Base-by-base conservation (phyloP, 1,139 yeast genomes). In the Diutina sp. region DNA sequence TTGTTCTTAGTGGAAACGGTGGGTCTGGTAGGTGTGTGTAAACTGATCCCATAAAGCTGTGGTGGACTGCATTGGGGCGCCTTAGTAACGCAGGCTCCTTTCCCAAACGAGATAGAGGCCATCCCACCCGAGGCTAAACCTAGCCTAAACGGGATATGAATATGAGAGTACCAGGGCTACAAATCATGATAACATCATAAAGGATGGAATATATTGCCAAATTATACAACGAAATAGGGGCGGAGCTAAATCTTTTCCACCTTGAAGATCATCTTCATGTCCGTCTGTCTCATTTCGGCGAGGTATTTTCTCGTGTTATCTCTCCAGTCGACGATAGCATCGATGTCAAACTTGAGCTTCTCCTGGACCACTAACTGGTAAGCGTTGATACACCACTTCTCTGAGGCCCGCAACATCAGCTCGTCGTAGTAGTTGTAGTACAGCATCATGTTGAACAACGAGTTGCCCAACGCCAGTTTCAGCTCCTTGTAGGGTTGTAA, bases 281-380 rank as follows among this genome's bases (percentile, higher is more conserved):
- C 80, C n/a, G 62, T 64, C 25, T 59, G 65, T 54, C 66, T 66
- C 58, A 76, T 62, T 16, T 60, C 59, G 25, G 64, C 66, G 44
- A 73, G 65, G 53, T 64, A 61, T 18, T 63, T 58, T 56, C 67
- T 68, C 61, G 68, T 72, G 53, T 69, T 66, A 54, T 67, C 66
- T 60, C 78, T 65, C 80, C 80, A 76, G 61, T 76, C 80, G 16
- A 65, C 56, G 52, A 63, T 66, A 18, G 63, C 64, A 59, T 72
- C 75, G 48, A 75, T 63, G 50, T 64, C 64, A 56, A 73, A 69
- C 60, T 67, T 69, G 55, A 76, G 59, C 58, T 68, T 68, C 14
- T 68, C 67, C 3, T 63, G 63, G 35, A 69, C 58, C 8, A 74
- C 60, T 52, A 72, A 58, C 16, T 62, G 60, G 38, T 72, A 65